Conservation (phyloP, 1,139 yeast species). For the Geotrichum aggregatum region DNA sequence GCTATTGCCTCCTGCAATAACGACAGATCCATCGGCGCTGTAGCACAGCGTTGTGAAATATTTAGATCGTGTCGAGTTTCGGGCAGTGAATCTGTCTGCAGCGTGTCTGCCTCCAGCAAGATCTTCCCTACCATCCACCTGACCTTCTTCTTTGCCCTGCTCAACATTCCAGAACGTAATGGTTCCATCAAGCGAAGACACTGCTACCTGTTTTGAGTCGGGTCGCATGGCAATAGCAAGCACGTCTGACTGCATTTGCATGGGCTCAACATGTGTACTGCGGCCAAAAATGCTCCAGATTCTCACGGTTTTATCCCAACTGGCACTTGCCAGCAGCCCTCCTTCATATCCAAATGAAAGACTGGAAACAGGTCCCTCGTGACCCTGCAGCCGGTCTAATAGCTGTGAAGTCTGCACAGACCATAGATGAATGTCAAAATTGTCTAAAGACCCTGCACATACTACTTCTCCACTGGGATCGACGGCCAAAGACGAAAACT, state of each 20-base stretch:
- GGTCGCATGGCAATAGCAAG: slow-evolving; percentile 81
- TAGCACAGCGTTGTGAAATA: slow-evolving; percentile 76
- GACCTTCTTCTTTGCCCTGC: slow-evolving; percentile 72
- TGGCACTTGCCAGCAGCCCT: slow-evolving; percentile 74
- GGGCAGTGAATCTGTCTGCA: slow-evolving; percentile 75
- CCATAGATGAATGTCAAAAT: slow-evolving; percentile 91
- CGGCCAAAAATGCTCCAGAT: slow-evolving; percentile 85
- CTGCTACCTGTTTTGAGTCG: slow-evolving; percentile 86
- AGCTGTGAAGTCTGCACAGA: slow-evolving; percentile 94
- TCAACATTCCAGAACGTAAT: slow-evolving; percentile 79
- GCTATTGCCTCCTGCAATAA: slow-evolving; percentile 91
- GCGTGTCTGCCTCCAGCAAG: slow-evolving; percentile 81
- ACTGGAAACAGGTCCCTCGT: slow-evolving; percentile 92
- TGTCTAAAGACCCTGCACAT: slow-evolving; percentile 90
- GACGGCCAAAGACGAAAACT: slow-evolving; percentile 83
- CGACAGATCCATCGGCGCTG: slow-evolving; percentile 82
- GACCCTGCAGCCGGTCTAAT: slow-evolving; percentile 83
- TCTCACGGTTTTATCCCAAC: slow-evolving; percentile 94
- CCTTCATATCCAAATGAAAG: slow-evolving; percentile 80
- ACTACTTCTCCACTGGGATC: slow-evolving; percentile 97
- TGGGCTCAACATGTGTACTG: slow-evolving; percentile 82
- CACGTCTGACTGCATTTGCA: slow-evolving; percentile 82
- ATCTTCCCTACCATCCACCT: slow-evolving; percentile 82
- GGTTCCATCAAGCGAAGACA: slow-evolving; percentile 85
- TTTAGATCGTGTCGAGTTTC: slow-evolving; percentile 78